These are phyloP conservation scores for Funneliformis geosporum DNA, from an alignment of 192 early-diverging fungal species.

Conservation along the genomic window DNA sequence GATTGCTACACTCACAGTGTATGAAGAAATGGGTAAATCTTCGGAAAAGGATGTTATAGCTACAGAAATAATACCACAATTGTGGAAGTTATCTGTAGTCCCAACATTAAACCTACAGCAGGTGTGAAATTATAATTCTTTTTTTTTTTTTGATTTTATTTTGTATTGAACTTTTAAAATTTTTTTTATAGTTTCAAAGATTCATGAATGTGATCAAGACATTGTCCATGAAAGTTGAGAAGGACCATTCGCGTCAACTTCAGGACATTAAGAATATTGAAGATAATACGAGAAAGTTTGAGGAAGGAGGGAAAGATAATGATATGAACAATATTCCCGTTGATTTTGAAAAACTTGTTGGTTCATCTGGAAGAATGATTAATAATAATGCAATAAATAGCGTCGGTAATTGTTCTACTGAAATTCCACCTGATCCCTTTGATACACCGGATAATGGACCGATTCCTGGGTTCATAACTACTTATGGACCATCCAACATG, in stretches of 20 bases:
- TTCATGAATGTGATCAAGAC: conserved; percentile 64
- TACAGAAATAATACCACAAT: conserved; percentile 71
- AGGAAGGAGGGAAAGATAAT: conserved; percentile 14
- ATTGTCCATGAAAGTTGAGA: conserved; percentile 57
- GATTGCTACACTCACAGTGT: conserved; percentile 77
- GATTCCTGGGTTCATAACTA: not conserved
- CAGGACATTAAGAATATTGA: conserved; percentile 57
- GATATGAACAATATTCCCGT: not conserved
- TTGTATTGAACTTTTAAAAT: not conserved
- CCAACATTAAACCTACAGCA: conserved; percentile 69
- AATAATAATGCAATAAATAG: not conserved
- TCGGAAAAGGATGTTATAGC: conserved; percentile 77
- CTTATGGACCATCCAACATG: not conserved
- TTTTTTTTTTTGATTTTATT: not conserved
- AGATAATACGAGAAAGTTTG: conserved; percentile 47
- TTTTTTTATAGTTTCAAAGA: conserved; percentile 52
- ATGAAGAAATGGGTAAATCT: conserved; percentile 73
- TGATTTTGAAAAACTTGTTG: conserved; percentile 29
- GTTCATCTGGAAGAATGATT: not conserved
- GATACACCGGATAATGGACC: not conserved
- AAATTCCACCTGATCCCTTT: not conserved
- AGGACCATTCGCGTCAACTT: conserved; percentile 61
- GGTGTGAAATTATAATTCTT: conserved; percentile 39
- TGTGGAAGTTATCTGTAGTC: conserved; percentile 77
- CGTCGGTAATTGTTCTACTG: not conserved